Evolutionary conservation across 2,329 filamentous ascomycete species (phyloP).

Genomic region (Penicillium sp.): DNA sequence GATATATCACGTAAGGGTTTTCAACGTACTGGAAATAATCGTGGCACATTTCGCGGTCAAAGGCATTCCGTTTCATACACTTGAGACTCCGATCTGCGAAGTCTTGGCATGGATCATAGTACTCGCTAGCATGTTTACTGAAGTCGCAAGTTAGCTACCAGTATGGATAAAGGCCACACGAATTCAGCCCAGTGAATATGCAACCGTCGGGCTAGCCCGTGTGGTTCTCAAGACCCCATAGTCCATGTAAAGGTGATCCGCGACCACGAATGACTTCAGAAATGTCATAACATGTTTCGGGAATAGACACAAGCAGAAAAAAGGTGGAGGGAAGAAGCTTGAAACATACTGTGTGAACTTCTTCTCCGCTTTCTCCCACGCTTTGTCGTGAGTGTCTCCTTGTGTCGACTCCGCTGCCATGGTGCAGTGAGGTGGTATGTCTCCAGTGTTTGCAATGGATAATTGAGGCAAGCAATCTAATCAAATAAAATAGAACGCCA

Average conservation of each 20-base stretch:
- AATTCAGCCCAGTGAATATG: background rate
- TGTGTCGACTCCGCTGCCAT: conserved; percentile 19
- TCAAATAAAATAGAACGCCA: background rate
- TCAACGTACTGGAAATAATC: conserved; percentile 84
- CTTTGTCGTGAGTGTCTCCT: conserved; percentile 37
- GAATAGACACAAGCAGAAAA: background rate
- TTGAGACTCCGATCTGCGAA: conserved; percentile 74
- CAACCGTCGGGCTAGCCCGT: background rate
- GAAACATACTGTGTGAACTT: conserved; percentile 56
- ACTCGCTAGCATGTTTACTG: conserved; percentile 82
- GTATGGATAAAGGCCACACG: background rate
- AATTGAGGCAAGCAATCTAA: background rate
- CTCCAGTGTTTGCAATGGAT: background rate
- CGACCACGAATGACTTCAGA: background rate
- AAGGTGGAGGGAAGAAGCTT: background rate
- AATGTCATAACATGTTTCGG: background rate
- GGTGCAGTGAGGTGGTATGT: background rate
- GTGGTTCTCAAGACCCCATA: background rate
- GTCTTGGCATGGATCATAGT: conserved; percentile 91
- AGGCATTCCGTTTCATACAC: conserved; percentile 80
- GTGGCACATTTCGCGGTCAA: conserved; percentile 77
- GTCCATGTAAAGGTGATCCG: background rate
- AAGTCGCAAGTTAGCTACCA: background rate
- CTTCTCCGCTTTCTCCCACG: conserved; percentile 48
- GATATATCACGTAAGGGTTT: background rate